These are phyloP conservation scores for Eutrema japonicum DNA, from an alignment of 345 rosid genomes.

Conservation along the genomic window DNA sequence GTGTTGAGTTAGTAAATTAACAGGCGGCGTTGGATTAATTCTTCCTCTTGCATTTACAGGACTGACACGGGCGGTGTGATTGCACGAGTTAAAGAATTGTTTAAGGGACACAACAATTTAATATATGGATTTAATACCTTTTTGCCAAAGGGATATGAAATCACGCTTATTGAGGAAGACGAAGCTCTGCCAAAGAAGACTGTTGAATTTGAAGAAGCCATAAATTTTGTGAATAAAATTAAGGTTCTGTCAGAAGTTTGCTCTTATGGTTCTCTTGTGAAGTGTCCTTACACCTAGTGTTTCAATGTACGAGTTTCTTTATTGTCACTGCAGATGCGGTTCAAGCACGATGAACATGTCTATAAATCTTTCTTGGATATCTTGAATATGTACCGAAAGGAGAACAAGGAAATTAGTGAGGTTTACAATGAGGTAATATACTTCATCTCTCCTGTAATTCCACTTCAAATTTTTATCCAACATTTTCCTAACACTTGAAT, in stretches of 20 bases:
- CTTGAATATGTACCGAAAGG: conserved; percentile 87
- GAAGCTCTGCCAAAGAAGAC: conserved; percentile 66
- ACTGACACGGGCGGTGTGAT: conserved; percentile 95
- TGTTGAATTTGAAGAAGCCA: conserved; percentile 89
- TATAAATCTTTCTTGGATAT: conserved; percentile 89
- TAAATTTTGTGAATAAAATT: conserved; percentile 75
- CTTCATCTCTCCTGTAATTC: conserved; percentile 20
- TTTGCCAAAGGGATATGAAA: conserved; percentile 93
- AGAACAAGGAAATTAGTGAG: conserved; percentile 86
- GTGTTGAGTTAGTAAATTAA: not conserved
- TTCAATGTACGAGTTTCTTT: conserved; percentile 25
- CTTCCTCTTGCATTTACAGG: conserved; percentile 52
- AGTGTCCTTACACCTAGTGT: conserved; percentile 12
- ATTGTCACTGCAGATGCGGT: conserved; percentile 69
- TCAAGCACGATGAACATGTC: conserved; percentile 81
- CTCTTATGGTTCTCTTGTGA: conserved; percentile 6
- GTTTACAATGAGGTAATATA: conserved; percentile 79
- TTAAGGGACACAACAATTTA: conserved; percentile 87
- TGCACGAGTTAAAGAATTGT: conserved; percentile 88
- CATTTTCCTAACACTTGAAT: conserved; percentile 6
- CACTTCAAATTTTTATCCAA: not conserved
- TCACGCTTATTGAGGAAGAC: conserved; percentile 70
- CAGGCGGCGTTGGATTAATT: not conserved
- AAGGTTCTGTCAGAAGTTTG: conserved; percentile 53
- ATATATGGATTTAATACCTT: conserved; percentile 94